Base-by-base conservation (phyloP, 225 moss, liverwort and hornwort genomes). In the Pleurozium schreberi region DNA sequence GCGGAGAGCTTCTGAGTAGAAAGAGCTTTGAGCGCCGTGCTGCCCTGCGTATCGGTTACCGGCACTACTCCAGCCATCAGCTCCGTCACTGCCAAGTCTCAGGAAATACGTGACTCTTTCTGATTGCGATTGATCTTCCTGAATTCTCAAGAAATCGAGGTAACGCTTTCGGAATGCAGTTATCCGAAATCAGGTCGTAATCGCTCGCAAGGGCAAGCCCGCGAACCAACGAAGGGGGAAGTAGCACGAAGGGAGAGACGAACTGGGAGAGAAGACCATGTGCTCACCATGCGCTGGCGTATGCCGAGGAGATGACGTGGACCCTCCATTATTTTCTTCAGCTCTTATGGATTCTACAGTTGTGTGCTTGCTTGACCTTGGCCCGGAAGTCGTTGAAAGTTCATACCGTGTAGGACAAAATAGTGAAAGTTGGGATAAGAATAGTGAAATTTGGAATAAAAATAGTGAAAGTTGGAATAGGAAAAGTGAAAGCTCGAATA, bases 11-110 rank as follows among this genome's bases (percentile, higher is more conserved):
- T 90, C 60, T 94, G 89, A 19, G 93, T 92, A 68, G 94, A 91
- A 53, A 94, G 91, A 88, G 94, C 91, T 77, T 93, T 94, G 50
- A 94, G 93, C 84, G 94, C 91, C 64, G 94, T 90, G 88, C 94
- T 94, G 83, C 93, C 93, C 90, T 94, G 93, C 76, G 94, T 94
- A 33, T 94, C 91, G 89, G 91, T 76, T n/a, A 86, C 89, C 28
- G 92, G 94, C 86, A 84, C 92, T 68, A 58, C 82, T 88, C 94
- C 94, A 47, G 94, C 94, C 92, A 93, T 94, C 90, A 77, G 90
- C 90, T 82, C 82, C 62, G 82, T 71, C 61, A 14, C 69, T 34
- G 59, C 45, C 68, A 33, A 60, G n/a, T 30, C 59, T 69, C 87
- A 69, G 22, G 30, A 81, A 47, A 45, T 16, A 11, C 2, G 82